Base-by-base conservation (phyloP, 225 moss, liverwort and hornwort genomes). In the Marchantia polymorpha region DNA sequence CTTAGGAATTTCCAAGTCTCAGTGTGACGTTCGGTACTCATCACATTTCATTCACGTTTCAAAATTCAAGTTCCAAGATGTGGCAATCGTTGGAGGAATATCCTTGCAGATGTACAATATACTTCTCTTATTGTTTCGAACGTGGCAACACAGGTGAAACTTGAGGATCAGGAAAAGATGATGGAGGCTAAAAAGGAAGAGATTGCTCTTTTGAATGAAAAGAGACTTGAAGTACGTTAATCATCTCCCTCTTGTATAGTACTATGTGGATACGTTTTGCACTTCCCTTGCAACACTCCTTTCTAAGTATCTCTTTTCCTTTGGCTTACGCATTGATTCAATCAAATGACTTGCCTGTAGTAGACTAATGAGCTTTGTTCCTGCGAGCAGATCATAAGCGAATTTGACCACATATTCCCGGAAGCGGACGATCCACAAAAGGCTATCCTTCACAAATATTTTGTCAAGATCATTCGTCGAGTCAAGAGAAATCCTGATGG, bases 391-490 rank as follows among this genome's bases (percentile, higher is more conserved):
- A 87, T 99, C 25, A 79, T 88, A 77, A 82, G 61, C 63, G 78
- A 69, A n/a, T 99, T 92, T 85, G 87, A 89, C 68, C 77, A 83
- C 39, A 92, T 84, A 73, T 94, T 94, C 78, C 82, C 87, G 52
- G 90, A 90, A 27, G 84, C 87, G 47, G 93, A 94, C 64, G 85
- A 99, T 71, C 94, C 90, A 75, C 90, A 91, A 26, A 85, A 89
- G 29, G 78, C 49, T 69, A 88, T 91, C 79, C 91, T 99, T 55
- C 88, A 89, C 54, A 92, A 88, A 78, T 88, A 86, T 83, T 94
- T 83, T 48, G 81, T 89, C 0, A 99, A 99, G 73, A 89, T 88
- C 79, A 93, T 99, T 78, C 84, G 93, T 72, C 90, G 93, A 63
- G 92, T 91, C 17, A 90, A 91, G 30, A 86, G 89, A 78, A 90